phyloP scores from a whole-genome alignment of 1,284 basidiomycete species.

The Cryptococcus jaspeensis region DNA sequence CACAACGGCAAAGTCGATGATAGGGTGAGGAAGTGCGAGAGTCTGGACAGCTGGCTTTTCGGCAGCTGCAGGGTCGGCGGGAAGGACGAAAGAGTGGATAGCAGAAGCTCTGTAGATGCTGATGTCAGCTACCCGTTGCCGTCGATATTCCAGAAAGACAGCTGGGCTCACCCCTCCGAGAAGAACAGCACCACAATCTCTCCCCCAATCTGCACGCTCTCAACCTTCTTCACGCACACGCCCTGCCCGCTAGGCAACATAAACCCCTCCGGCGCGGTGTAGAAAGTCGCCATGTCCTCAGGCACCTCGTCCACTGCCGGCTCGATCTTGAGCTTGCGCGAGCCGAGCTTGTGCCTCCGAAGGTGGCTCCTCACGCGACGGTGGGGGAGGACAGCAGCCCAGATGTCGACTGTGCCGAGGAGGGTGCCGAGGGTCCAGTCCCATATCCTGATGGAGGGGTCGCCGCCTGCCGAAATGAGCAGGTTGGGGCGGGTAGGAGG shows the following conservation, averaged over 20 bases:
- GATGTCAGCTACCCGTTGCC: conserved; percentile 1
- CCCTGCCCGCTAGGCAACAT: conserved; percentile 45
- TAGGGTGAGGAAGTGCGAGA: conserved; percentile 35
- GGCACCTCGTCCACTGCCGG: conserved; percentile 37
- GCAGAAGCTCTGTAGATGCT: conserved; percentile 29
- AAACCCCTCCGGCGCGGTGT: conserved; percentile 37
- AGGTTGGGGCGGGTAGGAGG: conserved; percentile 56
- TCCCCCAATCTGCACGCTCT: conserved; percentile 24
- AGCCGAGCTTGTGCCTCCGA: conserved; percentile 25
- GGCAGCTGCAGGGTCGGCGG: conserved; percentile 18
- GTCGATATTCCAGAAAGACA: background rate
- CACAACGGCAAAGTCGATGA: conserved; percentile 42
- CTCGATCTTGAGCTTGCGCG: conserved; percentile 22
- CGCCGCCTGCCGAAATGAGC: conserved; percentile 85
- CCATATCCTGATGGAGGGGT: conserved; percentile 73
- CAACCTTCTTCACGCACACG: conserved; percentile 46
- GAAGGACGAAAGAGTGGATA: conserved; percentile 40
- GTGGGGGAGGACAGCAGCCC: conserved; percentile 61
- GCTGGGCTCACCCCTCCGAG: conserved; percentile 48
- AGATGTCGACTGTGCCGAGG: conserved; percentile 59
- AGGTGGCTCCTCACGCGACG: conserved; percentile 56
- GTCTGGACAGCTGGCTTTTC: conserved; percentile 25
- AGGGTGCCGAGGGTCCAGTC: conserved; percentile 67
- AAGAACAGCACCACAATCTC: conserved; percentile 43
- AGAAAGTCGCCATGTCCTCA: conserved; percentile 27